phyloP scores from a whole-genome alignment of 331 rosid genomes.

The Malus hybrid region DNA sequence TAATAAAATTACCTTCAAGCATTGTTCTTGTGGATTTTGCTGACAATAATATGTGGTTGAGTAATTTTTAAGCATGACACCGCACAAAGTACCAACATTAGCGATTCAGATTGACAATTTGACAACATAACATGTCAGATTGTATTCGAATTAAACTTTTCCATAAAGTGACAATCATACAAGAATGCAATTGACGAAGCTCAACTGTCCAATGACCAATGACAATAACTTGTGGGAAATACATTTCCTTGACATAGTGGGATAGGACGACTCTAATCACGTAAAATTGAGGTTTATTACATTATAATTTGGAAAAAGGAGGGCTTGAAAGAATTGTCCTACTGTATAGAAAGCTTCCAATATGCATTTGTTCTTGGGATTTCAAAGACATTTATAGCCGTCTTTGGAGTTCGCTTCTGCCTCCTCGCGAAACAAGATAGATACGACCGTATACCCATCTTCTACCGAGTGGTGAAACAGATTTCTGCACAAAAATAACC shows the following conservation, averaged over 20 bases:
- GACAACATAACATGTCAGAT: not conserved
- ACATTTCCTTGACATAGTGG: not conserved
- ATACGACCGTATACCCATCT: slow-evolving; percentile 87
- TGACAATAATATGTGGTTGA: not conserved
- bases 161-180: not conserved
- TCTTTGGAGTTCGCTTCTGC: slow-evolving; percentile 42
- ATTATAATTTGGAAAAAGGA: not conserved
- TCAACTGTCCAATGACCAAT: not conserved
- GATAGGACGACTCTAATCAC: not conserved
- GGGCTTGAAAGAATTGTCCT: not conserved
- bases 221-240: not conserved
- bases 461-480: slow-evolving; percentile 55
- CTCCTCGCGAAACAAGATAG: slow-evolving; percentile 60
- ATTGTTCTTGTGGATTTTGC: slow-evolving; percentile 12
- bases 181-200: not conserved
- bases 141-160: not conserved
- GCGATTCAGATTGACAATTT: not conserved
- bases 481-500: slow-evolving; percentile 35
- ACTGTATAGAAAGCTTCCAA: slow-evolving; percentile 12
- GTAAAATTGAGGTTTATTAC: not conserved
- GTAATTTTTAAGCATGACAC: not conserved
- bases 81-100: not conserved
- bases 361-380: not conserved
- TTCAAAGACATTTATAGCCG: slow-evolving; percentile 20
- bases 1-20: slow-evolving; percentile 10